Evolutionary conservation across 140 eudicot genomes (phyloP), one percentile per base, ranked within the genome.

Genomic region (Oenanthe javanica): DNA sequence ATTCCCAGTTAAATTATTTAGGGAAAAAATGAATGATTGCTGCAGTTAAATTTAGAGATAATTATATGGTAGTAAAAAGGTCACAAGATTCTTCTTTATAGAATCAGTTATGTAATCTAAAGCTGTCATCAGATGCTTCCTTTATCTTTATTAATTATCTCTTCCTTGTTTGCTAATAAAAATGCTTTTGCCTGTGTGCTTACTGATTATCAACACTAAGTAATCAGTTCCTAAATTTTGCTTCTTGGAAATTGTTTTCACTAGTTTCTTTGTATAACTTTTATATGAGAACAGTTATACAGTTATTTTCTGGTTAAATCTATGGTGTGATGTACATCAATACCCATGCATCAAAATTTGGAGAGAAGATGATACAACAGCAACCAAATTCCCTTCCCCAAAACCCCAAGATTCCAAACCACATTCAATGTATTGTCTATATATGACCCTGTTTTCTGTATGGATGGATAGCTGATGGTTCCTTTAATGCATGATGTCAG

Each of bases 401-500:
- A 64, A 64, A 54, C 9, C 23, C 61, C 61, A 54, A 18, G 63
- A 55, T 36, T 5, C 6, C 72, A 2, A 27, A 27, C 72, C 42
- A 66, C 72, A 11, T 1, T 10, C 14, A n/a, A 14, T 64, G 72
- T 13, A 14, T 66, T 36, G 16, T 71, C 10, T 71, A 19, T 6
- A 36, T 18, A 11, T 42, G 77, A 10, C 21, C 55, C 31, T 73
- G 51, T 73, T 45, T 43, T 45, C 6, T 11, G 0, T 16, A 23
- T 48, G 54, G 15, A 76, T 76, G 8, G 6, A 51, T 38, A 50
- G 38, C 63, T 76, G 67, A 51, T 76, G 23, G 40, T 27, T 76
- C 21, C 12, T 27, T 48, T 31, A 51, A 76, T 76, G 67, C 61
- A 36, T 19, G 43, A 72, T 75, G 54, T 76, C 89, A 96, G 98